Base-by-base conservation (phyloP, 257 asterid genomes). In the Solanum sparsipilum region DNA sequence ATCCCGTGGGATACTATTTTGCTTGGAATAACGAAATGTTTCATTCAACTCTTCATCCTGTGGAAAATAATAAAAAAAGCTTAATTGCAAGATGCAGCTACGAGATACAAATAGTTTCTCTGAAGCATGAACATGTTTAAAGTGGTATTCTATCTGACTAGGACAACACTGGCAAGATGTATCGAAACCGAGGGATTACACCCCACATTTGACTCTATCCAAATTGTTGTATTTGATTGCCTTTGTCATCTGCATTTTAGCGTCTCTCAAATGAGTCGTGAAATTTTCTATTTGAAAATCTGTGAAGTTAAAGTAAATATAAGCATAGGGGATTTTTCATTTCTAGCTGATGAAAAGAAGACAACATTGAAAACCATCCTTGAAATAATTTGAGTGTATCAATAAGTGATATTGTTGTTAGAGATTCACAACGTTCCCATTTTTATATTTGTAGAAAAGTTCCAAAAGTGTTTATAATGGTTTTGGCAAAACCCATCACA, bases 11-110 rank as follows among this genome's bases (percentile, higher is more conserved):
- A 94, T 89, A 87, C 91, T 91, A 86, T 88, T 88, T 87, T 85
- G 94, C 84, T 89, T 93, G 36, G 83, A 86, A 56, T 84, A 86
- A 82, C 38, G 90, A 85, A 93, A 88, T 88, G 89, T 71, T 85
- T 91, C 91, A 88, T 93, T 92, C 90, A 87, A 76, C 84, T 93
- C 92, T 88, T 90, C 94, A 87, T 93, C 94, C 96, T 94, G 91
- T 70, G 83, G 84, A 90, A 44, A 44, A 87, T 81, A 34, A 32
- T 58, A 15, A 72, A 34, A 71, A 46, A 46, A 41, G 74, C 38
- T 56, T 23, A 84, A 56, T 46, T 81, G 85, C 86, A 84, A 82
- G 58, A 27, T 48, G 44, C 41, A 82, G 71, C 44, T 29, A 48
- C 0, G 20, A 82, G 70, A 82, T 31, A 10, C 21, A 82, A 48